These are phyloP conservation scores for Aspergillus caelatus DNA, from an alignment of 2,329 filamentous ascomycete genomes.

Conservation along the genomic window DNA sequence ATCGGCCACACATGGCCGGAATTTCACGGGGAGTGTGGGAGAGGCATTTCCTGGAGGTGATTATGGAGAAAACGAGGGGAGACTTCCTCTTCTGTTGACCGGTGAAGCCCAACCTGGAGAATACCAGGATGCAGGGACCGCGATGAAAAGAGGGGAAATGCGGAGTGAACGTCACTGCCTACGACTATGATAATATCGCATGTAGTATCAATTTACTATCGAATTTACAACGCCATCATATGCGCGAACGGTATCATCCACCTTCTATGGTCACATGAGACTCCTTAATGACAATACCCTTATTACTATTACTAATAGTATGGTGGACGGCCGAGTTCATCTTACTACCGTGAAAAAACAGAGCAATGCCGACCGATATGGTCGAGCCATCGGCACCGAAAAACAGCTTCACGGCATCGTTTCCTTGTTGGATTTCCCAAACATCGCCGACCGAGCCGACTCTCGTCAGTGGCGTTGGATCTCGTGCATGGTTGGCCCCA, in stretches of 20 bases:
- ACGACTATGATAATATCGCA: constrained; percentile 1
- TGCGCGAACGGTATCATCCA: not conserved
- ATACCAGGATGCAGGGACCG: constrained; percentile 6
- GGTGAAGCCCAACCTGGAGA: constrained; percentile 13
- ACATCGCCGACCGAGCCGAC: constrained; percentile 19
- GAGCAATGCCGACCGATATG: constrained; percentile 1
- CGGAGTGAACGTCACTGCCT: constrained; percentile 15
- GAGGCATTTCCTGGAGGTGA: constrained; percentile 8
- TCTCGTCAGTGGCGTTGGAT: constrained; percentile 11
- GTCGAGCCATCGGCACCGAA: constrained; percentile 7
- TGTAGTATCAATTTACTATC: not conserved
- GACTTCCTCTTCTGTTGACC: constrained; percentile 18
- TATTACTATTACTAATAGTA: not conserved
- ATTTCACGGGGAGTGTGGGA: constrained; percentile 8
- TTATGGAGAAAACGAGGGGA: constrained; percentile 15
- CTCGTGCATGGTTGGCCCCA: constrained; percentile 8
- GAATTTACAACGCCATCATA: not conserved
- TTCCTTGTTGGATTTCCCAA: not conserved
- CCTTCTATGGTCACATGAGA: not conserved
- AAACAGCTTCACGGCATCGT: not conserved
- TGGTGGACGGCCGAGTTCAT: not conserved
- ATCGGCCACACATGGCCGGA: constrained; percentile 9
- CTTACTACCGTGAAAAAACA: not conserved
- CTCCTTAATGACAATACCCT: not conserved
- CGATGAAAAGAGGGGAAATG: constrained; percentile 19